Conservation (phyloP, 306 rosid genomes). For the Trichosanthes truncata region DNA sequence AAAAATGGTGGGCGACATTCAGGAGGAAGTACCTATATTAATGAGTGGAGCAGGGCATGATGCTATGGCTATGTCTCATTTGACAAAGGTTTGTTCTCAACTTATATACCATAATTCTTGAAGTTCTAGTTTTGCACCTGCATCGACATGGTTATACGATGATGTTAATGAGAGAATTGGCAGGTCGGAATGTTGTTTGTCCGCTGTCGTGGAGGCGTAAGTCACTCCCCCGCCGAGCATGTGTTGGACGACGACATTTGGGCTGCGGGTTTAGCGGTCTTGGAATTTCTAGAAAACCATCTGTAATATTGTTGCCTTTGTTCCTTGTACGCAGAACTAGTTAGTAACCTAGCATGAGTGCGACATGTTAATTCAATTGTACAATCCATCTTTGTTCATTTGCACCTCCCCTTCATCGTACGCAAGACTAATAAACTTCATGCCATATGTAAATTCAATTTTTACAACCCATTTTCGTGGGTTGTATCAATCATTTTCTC, state of each 20-base stretch:
- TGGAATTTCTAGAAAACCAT: slow-evolving; percentile 55
- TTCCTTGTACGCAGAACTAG: not conserved
- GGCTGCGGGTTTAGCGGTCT: slow-evolving; percentile 69
- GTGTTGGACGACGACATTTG: slow-evolving; percentile 75
- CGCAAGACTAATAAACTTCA: not conserved
- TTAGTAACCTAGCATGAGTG: not conserved
- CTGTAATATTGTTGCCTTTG: not conserved
- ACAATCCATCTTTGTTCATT: not conserved
- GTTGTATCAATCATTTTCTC: not conserved
- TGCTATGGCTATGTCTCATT: slow-evolving; percentile 89
- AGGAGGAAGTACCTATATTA: slow-evolving; percentile 55
- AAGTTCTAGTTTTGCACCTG: not conserved
- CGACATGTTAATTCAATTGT: not conserved
- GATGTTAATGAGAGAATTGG: slow-evolving; percentile 9
- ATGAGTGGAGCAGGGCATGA: slow-evolving; percentile 99
- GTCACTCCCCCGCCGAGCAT: slow-evolving; percentile 88
- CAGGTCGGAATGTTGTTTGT: slow-evolving; percentile 93
- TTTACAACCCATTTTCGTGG: not conserved
- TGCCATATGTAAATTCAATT: not conserved
- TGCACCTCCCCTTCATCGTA: not conserved
- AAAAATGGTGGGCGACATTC: slow-evolving; percentile 62
- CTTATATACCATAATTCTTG: not conserved
- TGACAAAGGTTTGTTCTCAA: slow-evolving; percentile 57
- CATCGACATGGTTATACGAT: slow-evolving; percentile 9
- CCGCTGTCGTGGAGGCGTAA: slow-evolving; percentile 83